Percentiles rank a stretch among this genome's conserved stretches.
phyloP scores from a whole-genome alignment of 169 alveolate genomes.

The Plasmodium knowlesi region DNA sequence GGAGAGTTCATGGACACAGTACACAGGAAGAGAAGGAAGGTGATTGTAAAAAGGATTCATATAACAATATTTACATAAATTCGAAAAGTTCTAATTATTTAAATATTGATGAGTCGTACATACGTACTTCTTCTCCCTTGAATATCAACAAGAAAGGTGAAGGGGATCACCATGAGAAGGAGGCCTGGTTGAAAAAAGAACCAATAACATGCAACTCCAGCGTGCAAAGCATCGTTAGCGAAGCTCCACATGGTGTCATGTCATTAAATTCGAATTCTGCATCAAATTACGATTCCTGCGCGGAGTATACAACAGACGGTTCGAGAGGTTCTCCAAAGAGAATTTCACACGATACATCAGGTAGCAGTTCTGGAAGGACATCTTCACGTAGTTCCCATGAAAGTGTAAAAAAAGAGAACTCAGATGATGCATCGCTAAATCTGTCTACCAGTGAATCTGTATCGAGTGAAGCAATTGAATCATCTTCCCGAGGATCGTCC shows the following conservation, averaged over 20 bases:
- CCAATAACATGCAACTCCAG: neutral
- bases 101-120: constrained; percentile 31
- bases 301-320: neutral
- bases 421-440: neutral
- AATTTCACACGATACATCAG: neutral
- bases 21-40: neutral
- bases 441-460: neutral
- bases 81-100: neutral
- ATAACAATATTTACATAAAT: neutral
- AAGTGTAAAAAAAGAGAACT: neutral
- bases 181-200: neutral
- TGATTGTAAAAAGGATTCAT: constrained; percentile 4
- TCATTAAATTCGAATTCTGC: constrained; percentile 15
- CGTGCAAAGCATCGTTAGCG: constrained; percentile 2
- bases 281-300: neutral
- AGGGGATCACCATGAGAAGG: constrained; percentile 4
- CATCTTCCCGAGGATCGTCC: neutral
- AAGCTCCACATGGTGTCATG: neutral
- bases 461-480: neutral
- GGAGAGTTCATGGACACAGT: neutral
- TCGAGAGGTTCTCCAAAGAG: neutral
- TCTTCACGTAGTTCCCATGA: neutral
- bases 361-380: neutral
- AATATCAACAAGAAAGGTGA: neutral
- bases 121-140: neutral